phyloP scores from a whole-genome alignment of 2,329 filamentous ascomycete species.

The Zymoseptoria pseudotritici region DNA sequence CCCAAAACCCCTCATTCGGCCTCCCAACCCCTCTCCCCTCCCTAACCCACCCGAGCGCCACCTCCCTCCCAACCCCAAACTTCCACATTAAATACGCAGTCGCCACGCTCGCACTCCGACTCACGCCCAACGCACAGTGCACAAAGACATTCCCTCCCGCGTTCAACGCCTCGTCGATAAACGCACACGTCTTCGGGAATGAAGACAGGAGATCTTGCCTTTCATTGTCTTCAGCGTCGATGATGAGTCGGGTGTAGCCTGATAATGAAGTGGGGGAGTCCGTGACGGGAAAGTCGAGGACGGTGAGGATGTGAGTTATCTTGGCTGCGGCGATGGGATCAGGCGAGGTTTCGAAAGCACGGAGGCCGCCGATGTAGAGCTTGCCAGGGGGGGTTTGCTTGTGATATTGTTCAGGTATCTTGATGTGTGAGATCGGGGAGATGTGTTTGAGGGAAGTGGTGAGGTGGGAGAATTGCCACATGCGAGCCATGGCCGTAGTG shows the following conservation, averaged over 20 bases:
- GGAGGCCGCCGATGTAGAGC: conserved; percentile 37
- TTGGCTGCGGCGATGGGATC: conserved; percentile 54
- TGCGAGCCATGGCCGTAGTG: conserved; percentile 12
- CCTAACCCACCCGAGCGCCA: conserved; percentile 63
- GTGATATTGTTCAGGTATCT: not conserved
- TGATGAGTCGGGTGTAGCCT: conserved; percentile 17
- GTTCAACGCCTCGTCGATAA: conserved; percentile 68
- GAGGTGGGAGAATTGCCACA: conserved; percentile 25
- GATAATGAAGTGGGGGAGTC: conserved; percentile 23
- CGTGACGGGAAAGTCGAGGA: conserved; percentile 55
- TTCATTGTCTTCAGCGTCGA: conserved; percentile 81
- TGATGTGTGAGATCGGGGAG: conserved; percentile 33
- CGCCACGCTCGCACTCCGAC: conserved; percentile 73
- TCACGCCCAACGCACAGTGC: conserved; percentile 88
- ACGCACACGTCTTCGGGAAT: conserved; percentile 60
- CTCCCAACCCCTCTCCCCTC: conserved; percentile 66
- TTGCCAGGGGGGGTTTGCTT: conserved; percentile 23
- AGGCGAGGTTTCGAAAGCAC: conserved; percentile 34
- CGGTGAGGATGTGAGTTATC: conserved; percentile 82
- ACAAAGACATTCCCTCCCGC: conserved; percentile 54
- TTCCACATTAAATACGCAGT: conserved; percentile 72
- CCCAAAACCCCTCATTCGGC: conserved; percentile 84
- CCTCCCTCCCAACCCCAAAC: conserved; percentile 42
- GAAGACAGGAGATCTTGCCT: conserved; percentile 77
- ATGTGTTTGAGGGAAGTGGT: conserved; percentile 19